Conservation (phyloP, 129 eudicot species). For the sunflower (Helianthus annuus) region HanXRQr2.0-SUNRISE NC_035439.2:149013705-149014204, state of each 20-base stretch:
- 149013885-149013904: neutral
- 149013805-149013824: constrained; percentile 34
- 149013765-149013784: constrained; percentile 29
- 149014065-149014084: neutral
- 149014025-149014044: neutral
- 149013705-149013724: neutral
- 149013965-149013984: neutral
- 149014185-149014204: constrained; percentile 7
- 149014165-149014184: constrained; percentile 2
- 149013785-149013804: constrained; percentile 34
- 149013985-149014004: constrained; percentile 3
- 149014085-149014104: constrained; percentile 1
- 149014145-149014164: constrained; percentile 15
- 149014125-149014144: constrained; percentile 6
- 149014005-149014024: constrained; percentile 18
- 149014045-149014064: constrained; percentile 22
- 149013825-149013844: constrained; percentile 35
- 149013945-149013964: neutral
- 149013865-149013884: neutral
- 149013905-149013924: neutral
- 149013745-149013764: constrained; percentile 41
- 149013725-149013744: constrained; percentile 27
- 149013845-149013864: constrained; percentile 16
- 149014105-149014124: constrained; percentile 3
- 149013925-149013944: constrained; percentile 1